These are phyloP conservation scores for Rhodomyrtus psidioides DNA, from an alignment of 441 rosid species.

Conservation along the genomic window DNA sequence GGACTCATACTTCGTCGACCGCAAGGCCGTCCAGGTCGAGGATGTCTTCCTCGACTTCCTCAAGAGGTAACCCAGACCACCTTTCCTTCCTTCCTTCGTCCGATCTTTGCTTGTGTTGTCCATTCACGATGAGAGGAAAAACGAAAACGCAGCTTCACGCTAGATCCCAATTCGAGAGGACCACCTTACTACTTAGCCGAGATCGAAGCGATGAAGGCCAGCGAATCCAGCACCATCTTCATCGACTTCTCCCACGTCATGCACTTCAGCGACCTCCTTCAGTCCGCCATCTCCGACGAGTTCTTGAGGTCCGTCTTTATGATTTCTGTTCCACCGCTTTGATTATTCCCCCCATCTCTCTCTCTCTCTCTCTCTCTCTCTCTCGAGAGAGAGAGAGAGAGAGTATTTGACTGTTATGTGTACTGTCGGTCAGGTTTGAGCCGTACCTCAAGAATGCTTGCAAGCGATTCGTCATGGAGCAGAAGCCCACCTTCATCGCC, in stretches of 20 bases:
- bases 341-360: neutral
- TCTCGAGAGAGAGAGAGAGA: too few relatives aligned
- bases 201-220: conserved; percentile 62
- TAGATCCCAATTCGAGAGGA: conserved; percentile 36
- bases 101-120: neutral
- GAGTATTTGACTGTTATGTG: neutral
- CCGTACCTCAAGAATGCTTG: conserved; percentile 83
- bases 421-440: conserved; percentile 45
- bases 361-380: neutral
- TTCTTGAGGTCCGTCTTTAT: conserved; percentile 44
- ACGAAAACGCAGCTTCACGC: conserved; percentile 35
- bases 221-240: conserved; percentile 78
- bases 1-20: conserved; percentile 73
- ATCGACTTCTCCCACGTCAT: conserved; percentile 88
- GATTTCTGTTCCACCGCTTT: neutral
- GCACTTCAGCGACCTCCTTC: conserved; percentile 72
- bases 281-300: conserved; percentile 77
- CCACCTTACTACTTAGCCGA: conserved; percentile 58
- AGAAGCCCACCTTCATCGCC: conserved; percentile 53
- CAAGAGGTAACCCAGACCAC: conserved; percentile 33
- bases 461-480: conserved; percentile 79
- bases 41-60: conserved; percentile 82
- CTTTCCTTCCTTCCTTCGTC: neutral
- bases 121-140: neutral
- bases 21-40: conserved; percentile 83